Conservation (phyloP, 805 yeast genomes). For the Starmerella scarabaei region DNA sequence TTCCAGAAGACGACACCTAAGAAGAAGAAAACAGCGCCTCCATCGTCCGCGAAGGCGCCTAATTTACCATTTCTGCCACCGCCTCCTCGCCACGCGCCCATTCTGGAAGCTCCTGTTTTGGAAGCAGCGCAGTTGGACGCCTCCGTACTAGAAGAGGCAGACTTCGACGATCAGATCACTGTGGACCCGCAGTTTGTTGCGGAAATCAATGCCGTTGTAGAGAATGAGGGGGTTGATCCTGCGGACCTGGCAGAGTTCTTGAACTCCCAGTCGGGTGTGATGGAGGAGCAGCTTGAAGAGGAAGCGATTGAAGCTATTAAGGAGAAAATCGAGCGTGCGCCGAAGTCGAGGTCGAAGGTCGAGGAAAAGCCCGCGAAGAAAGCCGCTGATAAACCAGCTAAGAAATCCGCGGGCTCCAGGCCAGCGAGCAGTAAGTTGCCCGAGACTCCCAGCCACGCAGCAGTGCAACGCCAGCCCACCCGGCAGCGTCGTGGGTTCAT, state of each 20-base stretch:
- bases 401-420: too few relatives aligned
- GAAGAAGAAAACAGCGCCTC: neutral
- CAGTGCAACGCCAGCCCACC: neutral
- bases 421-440: too few relatives aligned
- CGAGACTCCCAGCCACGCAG: too few relatives aligned
- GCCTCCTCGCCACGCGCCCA: too few relatives aligned
- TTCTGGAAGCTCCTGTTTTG: too few relatives aligned
- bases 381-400: neutral
- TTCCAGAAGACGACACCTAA: constrained; percentile 12
- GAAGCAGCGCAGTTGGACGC: too few relatives aligned
- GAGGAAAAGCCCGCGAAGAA: neutral
- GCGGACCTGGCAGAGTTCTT: neutral
- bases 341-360: neutral
- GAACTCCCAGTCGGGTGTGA: neutral
- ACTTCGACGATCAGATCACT: neutral
- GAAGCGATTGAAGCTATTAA: neutral
- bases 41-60: too few relatives aligned
- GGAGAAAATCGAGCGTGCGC: neutral
- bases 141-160: neutral
- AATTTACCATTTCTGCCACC: too few relatives aligned
- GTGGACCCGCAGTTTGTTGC: constrained; percentile 4
- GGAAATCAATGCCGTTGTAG: constrained; percentile 1
- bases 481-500: constrained; percentile 13
- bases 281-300: neutral
- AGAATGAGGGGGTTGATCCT: neutral